A percentile compares a stretch with the other conserved stretches of the same genome.
Evolutionary conservation across 352 stramenopile genomes (phyloP).

Genomic region (Phytophthora melonis): DNA sequence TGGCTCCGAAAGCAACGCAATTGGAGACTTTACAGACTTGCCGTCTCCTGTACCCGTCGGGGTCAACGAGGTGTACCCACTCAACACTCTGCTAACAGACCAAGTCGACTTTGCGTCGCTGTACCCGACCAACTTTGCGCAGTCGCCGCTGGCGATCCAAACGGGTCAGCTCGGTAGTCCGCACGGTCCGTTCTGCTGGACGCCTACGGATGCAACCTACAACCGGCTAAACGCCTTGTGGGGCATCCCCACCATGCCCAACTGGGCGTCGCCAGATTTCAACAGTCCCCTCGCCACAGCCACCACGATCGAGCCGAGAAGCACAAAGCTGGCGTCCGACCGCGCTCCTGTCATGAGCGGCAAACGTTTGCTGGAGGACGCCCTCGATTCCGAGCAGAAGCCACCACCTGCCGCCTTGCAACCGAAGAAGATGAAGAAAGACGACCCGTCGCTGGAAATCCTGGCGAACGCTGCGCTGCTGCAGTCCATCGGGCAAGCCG

Average conservation of each 20-base stretch:
- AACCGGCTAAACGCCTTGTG: conserved; percentile 38
- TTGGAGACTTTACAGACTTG: conserved; percentile 10
- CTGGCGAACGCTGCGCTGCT: conserved; percentile 76
- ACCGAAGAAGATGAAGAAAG: conserved; percentile 27
- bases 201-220: conserved; percentile 36
- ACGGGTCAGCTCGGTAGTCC: conserved; percentile 29
- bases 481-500: conserved; percentile 65
- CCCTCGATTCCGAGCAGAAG: conserved; percentile 22
- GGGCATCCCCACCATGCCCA: conserved; percentile 25
- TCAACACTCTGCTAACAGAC: conserved; percentile 32
- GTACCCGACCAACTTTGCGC: conserved; percentile 31
- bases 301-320: conserved; percentile 65
- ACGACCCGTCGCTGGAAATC: conserved; percentile 70
- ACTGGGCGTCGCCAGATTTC: conserved; percentile 26
- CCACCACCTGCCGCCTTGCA: conserved; percentile 6
- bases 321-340: conserved; percentile 53
- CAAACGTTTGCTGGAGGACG: conserved; percentile 52
- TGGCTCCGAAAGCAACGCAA: background rate
- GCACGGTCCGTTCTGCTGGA: conserved; percentile 39
- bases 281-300: conserved; percentile 22
- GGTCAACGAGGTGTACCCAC: conserved; percentile 16
- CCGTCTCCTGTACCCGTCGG: background rate
- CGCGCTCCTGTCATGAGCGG: conserved; percentile 28
- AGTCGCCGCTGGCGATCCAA: conserved; percentile 45
- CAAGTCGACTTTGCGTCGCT: conserved; percentile 33